phyloP scores from a whole-genome alignment of 805 yeast genomes.

The Starmerella powellii region DNA sequence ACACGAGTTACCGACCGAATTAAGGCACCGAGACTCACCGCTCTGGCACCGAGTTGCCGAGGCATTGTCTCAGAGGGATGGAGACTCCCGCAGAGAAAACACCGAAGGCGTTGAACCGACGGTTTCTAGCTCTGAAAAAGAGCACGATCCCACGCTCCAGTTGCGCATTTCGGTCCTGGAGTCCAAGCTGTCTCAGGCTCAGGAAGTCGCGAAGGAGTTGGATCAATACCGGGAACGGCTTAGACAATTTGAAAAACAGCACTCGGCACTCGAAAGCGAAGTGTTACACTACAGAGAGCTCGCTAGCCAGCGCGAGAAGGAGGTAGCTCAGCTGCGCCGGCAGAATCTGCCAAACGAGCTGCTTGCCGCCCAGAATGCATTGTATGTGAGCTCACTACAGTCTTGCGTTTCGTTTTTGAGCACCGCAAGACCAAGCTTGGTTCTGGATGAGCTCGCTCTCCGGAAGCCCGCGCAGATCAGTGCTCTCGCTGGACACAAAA shows the following conservation, averaged over 20 bases:
- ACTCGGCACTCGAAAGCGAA: background rate
- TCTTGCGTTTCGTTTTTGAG: background rate
- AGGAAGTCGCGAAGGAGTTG: slow-evolving; percentile 11
- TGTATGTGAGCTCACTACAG: background rate
- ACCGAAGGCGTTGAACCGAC: no score
- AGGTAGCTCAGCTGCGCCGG: slow-evolving; percentile 16
- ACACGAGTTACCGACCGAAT: background rate
- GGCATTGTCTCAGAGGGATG: no score
- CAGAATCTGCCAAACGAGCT: slow-evolving; percentile 8
- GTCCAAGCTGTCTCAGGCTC: slow-evolving; percentile 11
- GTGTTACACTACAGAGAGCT: slow-evolving; percentile 8
- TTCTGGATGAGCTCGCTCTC: background rate
- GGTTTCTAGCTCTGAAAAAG: no score
- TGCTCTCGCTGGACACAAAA: background rate
- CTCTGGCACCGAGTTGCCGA: background rate
- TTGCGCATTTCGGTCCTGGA: slow-evolving; percentile 9
- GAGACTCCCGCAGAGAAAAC: background rate
- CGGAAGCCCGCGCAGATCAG: background rate
- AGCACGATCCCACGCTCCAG: background rate
- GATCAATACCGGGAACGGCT: slow-evolving; percentile 2
- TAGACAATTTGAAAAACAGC: background rate
- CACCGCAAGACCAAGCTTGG: background rate
- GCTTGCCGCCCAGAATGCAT: background rate
- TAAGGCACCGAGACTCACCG: background rate
- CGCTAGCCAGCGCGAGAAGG: slow-evolving; percentile 15